phyloP scores from a whole-genome alignment of 331 rosid genomes.

The Prunus yedoensis region DNA sequence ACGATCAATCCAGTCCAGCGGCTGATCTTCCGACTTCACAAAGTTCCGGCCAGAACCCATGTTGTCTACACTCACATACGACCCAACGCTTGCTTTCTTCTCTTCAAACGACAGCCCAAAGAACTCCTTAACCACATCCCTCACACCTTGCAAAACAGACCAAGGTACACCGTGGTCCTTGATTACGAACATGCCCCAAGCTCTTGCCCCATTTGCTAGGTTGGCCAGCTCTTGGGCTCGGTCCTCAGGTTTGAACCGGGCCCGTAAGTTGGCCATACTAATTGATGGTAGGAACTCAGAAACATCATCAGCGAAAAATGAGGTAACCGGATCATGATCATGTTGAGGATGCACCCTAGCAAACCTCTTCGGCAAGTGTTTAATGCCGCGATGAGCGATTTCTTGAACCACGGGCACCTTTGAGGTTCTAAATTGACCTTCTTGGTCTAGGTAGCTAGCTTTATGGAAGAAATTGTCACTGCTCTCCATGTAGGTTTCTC shows the following conservation, averaged over 20 bases:
- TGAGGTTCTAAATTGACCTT: slow-evolving; percentile 5
- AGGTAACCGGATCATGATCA: background rate
- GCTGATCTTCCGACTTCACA: slow-evolving; percentile 12
- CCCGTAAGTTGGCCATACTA: background rate
- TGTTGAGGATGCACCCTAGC: background rate
- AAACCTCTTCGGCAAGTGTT: slow-evolving; percentile 6
- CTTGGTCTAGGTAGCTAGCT: too few relatives aligned
- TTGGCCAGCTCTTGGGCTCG: background rate
- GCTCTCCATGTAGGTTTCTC: too few relatives aligned
- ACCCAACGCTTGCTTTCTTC: slow-evolving; percentile 18
- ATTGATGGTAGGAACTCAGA: background rate
- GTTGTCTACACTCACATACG: slow-evolving; percentile 11
- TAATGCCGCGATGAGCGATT: background rate
- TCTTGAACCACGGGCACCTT: slow-evolving; percentile 14
- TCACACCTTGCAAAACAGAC: slow-evolving; percentile 4
- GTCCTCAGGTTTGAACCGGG: background rate
- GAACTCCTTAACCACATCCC: slow-evolving; percentile 11
- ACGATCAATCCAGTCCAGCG: slow-evolving; percentile 17
- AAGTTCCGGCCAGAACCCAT: slow-evolving; percentile 11
- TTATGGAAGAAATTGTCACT: too few relatives aligned
- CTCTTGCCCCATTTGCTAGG: background rate
- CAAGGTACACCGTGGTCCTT: slow-evolving; percentile 4
- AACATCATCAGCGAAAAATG: background rate
- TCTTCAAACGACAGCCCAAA: slow-evolving; percentile 19
- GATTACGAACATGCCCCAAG: slow-evolving; percentile 1